Evolutionary conservation across 257 asterid species (phyloP).

Genomic region (Ophiorrhiza pumila): DNA sequence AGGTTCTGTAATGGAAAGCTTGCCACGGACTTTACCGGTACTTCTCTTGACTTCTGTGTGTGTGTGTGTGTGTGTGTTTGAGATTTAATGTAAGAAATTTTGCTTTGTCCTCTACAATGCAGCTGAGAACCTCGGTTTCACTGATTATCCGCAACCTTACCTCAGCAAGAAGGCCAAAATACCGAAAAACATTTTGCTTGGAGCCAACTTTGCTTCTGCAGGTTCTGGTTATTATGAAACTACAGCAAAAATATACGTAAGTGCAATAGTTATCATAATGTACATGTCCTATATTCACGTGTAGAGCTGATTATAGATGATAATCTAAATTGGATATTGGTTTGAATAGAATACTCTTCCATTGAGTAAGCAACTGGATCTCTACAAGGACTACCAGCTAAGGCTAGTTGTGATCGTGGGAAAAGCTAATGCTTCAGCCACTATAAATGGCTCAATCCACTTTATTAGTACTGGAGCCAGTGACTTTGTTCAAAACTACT

Average conservation of each 20-base stretch:
- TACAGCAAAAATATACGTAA: constrained; percentile 64
- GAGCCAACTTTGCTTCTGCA: constrained; percentile 86
- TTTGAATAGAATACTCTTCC: constrained; percentile 50
- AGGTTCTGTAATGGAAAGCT: constrained; percentile 88
- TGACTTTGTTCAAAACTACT: constrained; percentile 84
- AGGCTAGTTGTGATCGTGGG: constrained; percentile 60
- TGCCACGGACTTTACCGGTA: constrained; percentile 82
- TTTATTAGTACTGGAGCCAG: constrained; percentile 77
- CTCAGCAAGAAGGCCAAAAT: constrained; percentile 59
- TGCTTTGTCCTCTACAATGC: constrained; percentile 17
- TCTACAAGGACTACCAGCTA: constrained; percentile 66
- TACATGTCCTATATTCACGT: not conserved
- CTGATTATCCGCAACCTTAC: constrained; percentile 67
- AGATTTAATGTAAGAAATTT: not conserved
- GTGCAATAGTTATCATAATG: not conserved
- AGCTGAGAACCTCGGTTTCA: constrained; percentile 86
- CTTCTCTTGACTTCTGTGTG: not conserved
- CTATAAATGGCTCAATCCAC: constrained; percentile 64
- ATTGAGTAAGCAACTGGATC: constrained; percentile 65
- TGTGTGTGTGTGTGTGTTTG: not conserved
- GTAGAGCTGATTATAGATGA: not conserved
- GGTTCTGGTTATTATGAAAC: constrained; percentile 70
- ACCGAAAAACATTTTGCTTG: constrained; percentile 44
- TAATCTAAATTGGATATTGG: not conserved
- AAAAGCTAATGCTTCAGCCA: constrained; percentile 63